Conservation (phyloP, 257 asterid genomes). For the Lycium barbarum region DNA sequence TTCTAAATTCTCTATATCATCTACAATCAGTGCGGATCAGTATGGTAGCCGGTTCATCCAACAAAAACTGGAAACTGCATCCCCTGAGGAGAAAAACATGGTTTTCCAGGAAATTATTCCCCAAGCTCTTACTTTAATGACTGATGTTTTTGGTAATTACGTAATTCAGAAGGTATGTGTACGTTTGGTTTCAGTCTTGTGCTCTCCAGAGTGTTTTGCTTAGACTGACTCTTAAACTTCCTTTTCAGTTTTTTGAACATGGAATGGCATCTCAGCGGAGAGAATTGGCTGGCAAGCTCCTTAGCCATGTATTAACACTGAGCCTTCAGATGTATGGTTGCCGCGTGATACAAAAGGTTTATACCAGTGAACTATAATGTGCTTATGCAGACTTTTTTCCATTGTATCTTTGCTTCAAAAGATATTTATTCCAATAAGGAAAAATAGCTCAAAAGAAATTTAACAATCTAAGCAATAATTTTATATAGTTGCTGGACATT, state of each 20-base stretch:
- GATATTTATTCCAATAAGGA: neutral
- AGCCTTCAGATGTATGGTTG: slow-evolving; percentile 99
- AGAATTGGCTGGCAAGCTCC: slow-evolving; percentile 81
- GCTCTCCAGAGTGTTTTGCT: slow-evolving; percentile 1
- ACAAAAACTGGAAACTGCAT: slow-evolving; percentile 95
- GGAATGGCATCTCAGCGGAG: slow-evolving; percentile 89
- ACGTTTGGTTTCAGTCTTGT: neutral
- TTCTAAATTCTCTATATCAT: slow-evolving; percentile 29
- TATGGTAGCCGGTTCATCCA: slow-evolving; percentile 99
- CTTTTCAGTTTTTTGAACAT: slow-evolving; percentile 87
- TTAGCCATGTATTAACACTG: slow-evolving; percentile 82
- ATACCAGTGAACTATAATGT: slow-evolving; percentile 1
- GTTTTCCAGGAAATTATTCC: slow-evolving; percentile 89
- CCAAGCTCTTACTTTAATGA: slow-evolving; percentile 85
- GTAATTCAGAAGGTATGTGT: slow-evolving; percentile 86
- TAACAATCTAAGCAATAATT: neutral
- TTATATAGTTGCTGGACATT: slow-evolving; percentile 14
- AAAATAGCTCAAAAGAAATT: neutral
- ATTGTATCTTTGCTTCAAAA: neutral
- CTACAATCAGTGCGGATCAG: slow-evolving; percentile 74
- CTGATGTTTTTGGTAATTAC: slow-evolving; percentile 96
- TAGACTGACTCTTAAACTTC: slow-evolving; percentile 12
- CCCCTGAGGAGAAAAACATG: slow-evolving; percentile 85
- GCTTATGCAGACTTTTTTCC: slow-evolving; percentile 10
- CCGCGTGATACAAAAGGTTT: slow-evolving; percentile 96